Evolutionary conservation across 192 early-diverging fungal genomes (phyloP), one percentile per base, ranked within the genome.

Genomic region (Coemansia sp.): DNA sequence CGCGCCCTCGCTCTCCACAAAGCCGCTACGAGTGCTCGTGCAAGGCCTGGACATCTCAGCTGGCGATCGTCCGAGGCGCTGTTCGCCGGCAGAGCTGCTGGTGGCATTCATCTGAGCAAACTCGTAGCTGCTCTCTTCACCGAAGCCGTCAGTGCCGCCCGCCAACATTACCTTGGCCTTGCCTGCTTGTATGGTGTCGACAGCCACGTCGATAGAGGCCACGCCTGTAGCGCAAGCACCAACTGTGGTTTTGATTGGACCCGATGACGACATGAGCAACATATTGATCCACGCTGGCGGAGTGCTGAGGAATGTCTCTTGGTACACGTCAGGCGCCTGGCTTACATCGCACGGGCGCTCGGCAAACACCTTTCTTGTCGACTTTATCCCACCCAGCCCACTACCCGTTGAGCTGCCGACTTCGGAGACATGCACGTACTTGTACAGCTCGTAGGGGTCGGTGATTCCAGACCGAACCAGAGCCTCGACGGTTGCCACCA

Each of bases 81-180:
- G 77, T 78, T 98, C 96, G 38, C 90, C 89, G 33, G 87, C 84
- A 43, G 94, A 82, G 75, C 90, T 93, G 69, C 88, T 89, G 17
- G 96, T 98, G 44, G 96, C 96, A 86, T 95, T 95, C 96, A 98
- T 98, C 89, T 97, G 95, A 62, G 95, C 95, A 84, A 98, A 98
- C 82, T 98, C 96, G 73, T 94, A 92, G 32, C 92, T 93, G 52
- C 93, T 92, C 74, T 98, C 94, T 74, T 95, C 95, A 63, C 91
- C 90, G 82, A 95, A 94, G 64, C 94, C 95, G 68, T 98, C 96
- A 70, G 91, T 92, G 35, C 90, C 96, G 82, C 96, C 96, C 39
- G 93, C 95, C 60, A 98, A 75, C 75, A 96, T 91, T 60, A 98
- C 88, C 79, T 93, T 93, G 59, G 96, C 96, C 84, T 95, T 95